Evolutionary conservation across 345 rosid genomes (phyloP).

Genomic region (Physaria fendleri): DNA sequence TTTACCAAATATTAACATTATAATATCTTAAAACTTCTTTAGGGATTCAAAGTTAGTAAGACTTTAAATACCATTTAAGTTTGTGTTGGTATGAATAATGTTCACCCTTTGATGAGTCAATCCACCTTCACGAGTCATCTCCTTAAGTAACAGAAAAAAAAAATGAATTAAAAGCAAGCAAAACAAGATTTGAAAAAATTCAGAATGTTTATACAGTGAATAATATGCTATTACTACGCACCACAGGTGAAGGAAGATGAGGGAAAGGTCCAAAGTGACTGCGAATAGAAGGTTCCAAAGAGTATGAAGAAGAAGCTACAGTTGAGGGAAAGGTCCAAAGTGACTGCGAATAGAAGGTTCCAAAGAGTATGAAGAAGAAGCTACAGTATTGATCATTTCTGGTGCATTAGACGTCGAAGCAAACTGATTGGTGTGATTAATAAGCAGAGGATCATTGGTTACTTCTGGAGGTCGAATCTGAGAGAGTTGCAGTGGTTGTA

Average conservation of each 20-base stretch:
- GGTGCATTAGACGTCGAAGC: conserved; percentile 33
- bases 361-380: conserved; percentile 41
- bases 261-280: conserved; percentile 46
- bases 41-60: neutral
- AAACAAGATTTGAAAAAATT: neutral
- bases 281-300: conserved; percentile 52
- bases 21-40: neutral
- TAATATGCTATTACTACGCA: conserved; percentile 13
- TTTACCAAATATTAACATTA: neutral
- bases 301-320: conserved; percentile 36
- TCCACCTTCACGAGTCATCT: conserved; percentile 40
- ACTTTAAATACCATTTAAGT: conserved; percentile 38
- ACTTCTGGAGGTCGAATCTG: conserved; percentile 34
- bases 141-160: conserved; percentile 32
- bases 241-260: conserved; percentile 38
- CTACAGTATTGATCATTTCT: conserved; percentile 24
- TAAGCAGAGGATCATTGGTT: conserved; percentile 23
- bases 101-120: conserved; percentile 39
- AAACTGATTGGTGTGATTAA: conserved; percentile 38
- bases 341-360: conserved; percentile 55
- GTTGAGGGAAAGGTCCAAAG: conserved; percentile 37
- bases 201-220: neutral
- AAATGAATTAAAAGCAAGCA: too few relatives aligned
- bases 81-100: conserved; percentile 30
- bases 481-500: conserved; percentile 43